These are phyloP conservation scores for Chimonanthus praecox DNA, from an alignment of 164 flowering plant species.

Conservation along the genomic window DNA sequence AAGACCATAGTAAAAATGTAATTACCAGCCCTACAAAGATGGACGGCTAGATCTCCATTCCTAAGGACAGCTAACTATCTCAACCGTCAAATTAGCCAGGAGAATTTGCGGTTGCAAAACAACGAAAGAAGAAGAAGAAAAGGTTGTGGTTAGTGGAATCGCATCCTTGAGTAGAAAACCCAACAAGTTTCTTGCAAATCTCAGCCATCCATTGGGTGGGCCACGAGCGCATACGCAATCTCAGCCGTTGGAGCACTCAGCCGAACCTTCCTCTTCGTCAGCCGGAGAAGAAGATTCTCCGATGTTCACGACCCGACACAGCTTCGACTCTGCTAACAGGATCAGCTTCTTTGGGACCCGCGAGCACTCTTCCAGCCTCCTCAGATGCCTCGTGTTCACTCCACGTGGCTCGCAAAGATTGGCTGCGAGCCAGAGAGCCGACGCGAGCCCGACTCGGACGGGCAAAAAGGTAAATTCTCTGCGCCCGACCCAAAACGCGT, in stretches of 20 bases:
- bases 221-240: neutral
- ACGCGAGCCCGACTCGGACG: slow-evolving; percentile 30
- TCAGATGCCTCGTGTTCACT: slow-evolving; percentile 26
- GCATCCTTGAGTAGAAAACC: too few species aligned
- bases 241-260: slow-evolving; percentile 28
- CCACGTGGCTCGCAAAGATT: slow-evolving; percentile 16
- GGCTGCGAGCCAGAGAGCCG: slow-evolving; percentile 43
- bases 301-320: slow-evolving; percentile 22
- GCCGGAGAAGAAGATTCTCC: neutral
- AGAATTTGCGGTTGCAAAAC: too few species aligned
- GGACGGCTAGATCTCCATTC: too few species aligned
- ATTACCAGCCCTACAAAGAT: too few species aligned
- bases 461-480: slow-evolving; percentile 26
- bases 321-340: slow-evolving; percentile 30
- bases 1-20: too few species aligned
- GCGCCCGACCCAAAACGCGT: slow-evolving; percentile 7
- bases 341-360: slow-evolving; percentile 57
- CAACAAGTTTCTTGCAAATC: too few species aligned
- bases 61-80: too few species aligned
- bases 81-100: too few species aligned
- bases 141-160: too few species aligned
- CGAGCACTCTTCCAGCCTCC: slow-evolving; percentile 34
- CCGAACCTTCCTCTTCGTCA: slow-evolving; percentile 29
- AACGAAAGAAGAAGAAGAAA: too few species aligned
- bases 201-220: too few species aligned